A percentile compares a stretch with the other conserved stretches of the same genome.
Evolutionary conservation across 2,329 filamentous ascomycete genomes (phyloP).

Genomic region (Ophiostoma perfectum): DNA sequence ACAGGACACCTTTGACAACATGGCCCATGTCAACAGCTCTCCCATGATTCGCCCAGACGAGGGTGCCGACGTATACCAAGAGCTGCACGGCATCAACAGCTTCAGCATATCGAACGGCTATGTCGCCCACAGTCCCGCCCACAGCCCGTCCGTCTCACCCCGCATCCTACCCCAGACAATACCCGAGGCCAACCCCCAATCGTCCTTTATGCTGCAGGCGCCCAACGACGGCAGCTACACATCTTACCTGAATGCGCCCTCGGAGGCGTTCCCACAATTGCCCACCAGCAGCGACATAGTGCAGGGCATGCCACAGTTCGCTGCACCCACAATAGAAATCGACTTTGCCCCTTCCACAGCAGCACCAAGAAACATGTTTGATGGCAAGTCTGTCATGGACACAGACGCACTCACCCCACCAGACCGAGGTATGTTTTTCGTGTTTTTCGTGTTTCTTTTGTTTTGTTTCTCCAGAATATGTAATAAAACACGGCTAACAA

Average conservation of each 20-base stretch:
- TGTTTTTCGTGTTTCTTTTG: background rate
- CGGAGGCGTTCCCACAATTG: conserved; percentile 51
- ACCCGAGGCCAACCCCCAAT: conserved; percentile 44
- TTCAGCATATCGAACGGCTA: conserved; percentile 72
- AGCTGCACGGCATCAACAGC: conserved; percentile 68
- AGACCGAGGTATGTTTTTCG: conserved; percentile 51
- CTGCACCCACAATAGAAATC: conserved; percentile 90
- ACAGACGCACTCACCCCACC: conserved; percentile 81
- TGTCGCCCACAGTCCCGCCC: conserved; percentile 70
- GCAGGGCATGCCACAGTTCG: conserved; percentile 64
- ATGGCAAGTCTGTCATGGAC: conserved; percentile 56
- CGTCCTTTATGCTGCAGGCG: conserved; percentile 41
- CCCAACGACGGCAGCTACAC: conserved; percentile 38
- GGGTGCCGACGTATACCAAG: conserved; percentile 58
- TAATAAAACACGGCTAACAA: conserved; percentile 12
- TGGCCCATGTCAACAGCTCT: conserved; percentile 64
- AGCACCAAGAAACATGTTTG: conserved; percentile 56
- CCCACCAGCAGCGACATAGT: conserved; percentile 56
- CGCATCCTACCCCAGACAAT: conserved; percentile 54
- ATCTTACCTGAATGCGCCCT: conserved; percentile 40
- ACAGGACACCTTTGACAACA: conserved; percentile 75
- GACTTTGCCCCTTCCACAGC: conserved; percentile 76
- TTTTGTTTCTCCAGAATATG: background rate
- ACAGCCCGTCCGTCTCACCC: conserved; percentile 62
- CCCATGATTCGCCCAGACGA: conserved; percentile 74